Base-by-base conservation (phyloP, 192 early-diverging fungal species). In the Geosiphon pyriformis region DNA sequence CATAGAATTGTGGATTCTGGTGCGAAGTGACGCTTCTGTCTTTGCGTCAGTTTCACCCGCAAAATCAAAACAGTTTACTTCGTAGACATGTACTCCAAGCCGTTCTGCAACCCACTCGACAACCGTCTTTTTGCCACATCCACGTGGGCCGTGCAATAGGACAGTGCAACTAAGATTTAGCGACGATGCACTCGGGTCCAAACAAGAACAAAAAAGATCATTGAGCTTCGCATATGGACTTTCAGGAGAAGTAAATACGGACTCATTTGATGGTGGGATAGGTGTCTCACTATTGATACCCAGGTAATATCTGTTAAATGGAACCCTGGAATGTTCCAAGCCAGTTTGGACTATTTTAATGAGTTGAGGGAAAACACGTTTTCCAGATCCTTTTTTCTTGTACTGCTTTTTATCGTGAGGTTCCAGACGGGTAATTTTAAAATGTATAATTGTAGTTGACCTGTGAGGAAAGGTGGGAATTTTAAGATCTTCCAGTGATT, bases 31-130 rank as follows among this genome's bases (percentile, higher is more conserved):
- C 18, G 83, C 82, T 42, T 90, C 88, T 0, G 90, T 92, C 62
- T 90, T 90, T 25, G 88, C 85, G 56, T 92, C 90, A 0, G 88
- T 87, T 29, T 96, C 94, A 11, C 87, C 83, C 4, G 87, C 76
- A 33, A 86, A 80, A 52, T 94, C 90, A 69, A 84, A 94, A 48
- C 86, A 87, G 72, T 90, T 90, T 31, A 91, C 79, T 61, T 92
- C 88, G 65, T 85, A 85, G 7, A 92, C 20, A 60, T 95, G 88
- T 1, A 93, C 77, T 15, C 93, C 93, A 26, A 92, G 70, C n/a
- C 76, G 65, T 31, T 90, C 85, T 7, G 85, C 86, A 0, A 89
- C 83, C 56, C 80, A 76, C 18, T 76, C 72, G 1, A 94, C 75
- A 32, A 92, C 61, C 0, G 86, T 85, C 34, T 83, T 80, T 66